Percentiles rank a stretch among this genome's conserved stretches.
phyloP scores from a whole-genome alignment of 148 eudicot species.

The Rhododendron vialii region DNA sequence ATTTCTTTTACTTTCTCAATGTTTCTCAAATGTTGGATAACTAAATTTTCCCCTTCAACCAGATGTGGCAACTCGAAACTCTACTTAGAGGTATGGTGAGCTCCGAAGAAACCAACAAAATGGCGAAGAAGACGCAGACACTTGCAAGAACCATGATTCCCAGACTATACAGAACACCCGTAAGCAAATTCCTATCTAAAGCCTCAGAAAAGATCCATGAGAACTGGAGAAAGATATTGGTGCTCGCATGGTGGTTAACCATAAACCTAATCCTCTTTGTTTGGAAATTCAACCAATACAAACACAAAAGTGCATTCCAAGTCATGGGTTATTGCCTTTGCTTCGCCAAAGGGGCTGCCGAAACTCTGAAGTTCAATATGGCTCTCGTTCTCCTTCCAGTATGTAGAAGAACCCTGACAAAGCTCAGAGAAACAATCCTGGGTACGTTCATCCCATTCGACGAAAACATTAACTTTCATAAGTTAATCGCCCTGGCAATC shows the following conservation, averaged over 20 bases:
- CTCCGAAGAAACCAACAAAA: conserved; percentile 39
- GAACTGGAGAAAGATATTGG: conserved; percentile 82
- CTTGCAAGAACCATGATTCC: conserved; percentile 89
- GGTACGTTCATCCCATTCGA: conserved; percentile 65
- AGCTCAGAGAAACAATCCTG: conserved; percentile 67
- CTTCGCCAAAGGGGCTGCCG: conserved; percentile 83
- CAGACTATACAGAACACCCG: conserved; percentile 43
- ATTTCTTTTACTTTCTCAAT: not conserved
- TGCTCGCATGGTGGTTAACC: conserved; percentile 47
- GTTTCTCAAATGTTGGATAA: not conserved
- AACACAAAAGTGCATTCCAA: conserved; percentile 28
- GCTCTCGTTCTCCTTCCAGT: conserved; percentile 88
- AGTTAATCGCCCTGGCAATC: conserved; percentile 60
- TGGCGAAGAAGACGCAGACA: conserved; percentile 38
- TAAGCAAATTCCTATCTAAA: conserved; percentile 43
- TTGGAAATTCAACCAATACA: conserved; percentile 52
- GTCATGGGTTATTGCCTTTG: conserved; percentile 84
- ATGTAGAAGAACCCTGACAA: conserved; percentile 82
- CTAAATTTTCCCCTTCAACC: not conserved
- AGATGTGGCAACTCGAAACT: conserved; percentile 98
- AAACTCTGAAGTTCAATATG: conserved; percentile 90
- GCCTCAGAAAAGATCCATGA: conserved; percentile 50
- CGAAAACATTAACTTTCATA: conserved; percentile 96
- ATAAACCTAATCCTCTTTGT: conserved; percentile 49
- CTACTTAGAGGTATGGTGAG: conserved; percentile 67